Base-by-base conservation (phyloP, 306 rosid genomes). In the Vigna angularis region DNA sequence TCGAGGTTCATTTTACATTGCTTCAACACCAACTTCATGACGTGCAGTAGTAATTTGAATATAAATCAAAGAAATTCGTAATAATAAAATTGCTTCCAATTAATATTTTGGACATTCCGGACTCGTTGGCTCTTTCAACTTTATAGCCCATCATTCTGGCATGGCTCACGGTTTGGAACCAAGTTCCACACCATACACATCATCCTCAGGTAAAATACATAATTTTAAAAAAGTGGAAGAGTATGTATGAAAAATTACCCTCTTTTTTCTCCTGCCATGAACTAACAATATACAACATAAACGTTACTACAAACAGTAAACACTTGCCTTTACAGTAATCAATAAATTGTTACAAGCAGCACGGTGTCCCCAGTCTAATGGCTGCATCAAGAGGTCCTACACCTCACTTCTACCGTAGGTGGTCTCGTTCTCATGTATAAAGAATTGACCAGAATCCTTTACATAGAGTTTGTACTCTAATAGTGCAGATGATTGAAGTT, bases 221-320 rank as follows among this genome's bases (percentile, higher is more conserved):
- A 50, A 74, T 17, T 36, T 26, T 53, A 9, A 64, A 61, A 77
- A 7, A 34, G 68, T 67, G 38, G 38, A 56, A 38, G 52, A 55
- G 75, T 44, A 10, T 38, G 49, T 34, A 34, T 66, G 75, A 78
- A 81, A 85, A 81, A 34, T 61, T 75, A 49, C 80, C 57, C 69
- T 47, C 52, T 68, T 58, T 70, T 57, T 38, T 24, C 53, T 51
- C 64, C 74, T 76, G 73, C 73, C 80, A 66, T 80, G 76, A 66
- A 81, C 87, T 76, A 76, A 36, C 42, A 76, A 80, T 84, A 76
- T 81, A 85, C 88, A 81, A 74, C 81, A 78, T 68, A 73, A 59
- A 62, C 20, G 73, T 58, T 32, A 72, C 83, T 76, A 72, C 83
- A 78, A 63, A 78, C 62, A 58, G 66, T 62, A 73, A 85, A 65